phyloP scores from a whole-genome alignment of 2,329 filamentous ascomycete species.

The Mariannaea sp. region DNA sequence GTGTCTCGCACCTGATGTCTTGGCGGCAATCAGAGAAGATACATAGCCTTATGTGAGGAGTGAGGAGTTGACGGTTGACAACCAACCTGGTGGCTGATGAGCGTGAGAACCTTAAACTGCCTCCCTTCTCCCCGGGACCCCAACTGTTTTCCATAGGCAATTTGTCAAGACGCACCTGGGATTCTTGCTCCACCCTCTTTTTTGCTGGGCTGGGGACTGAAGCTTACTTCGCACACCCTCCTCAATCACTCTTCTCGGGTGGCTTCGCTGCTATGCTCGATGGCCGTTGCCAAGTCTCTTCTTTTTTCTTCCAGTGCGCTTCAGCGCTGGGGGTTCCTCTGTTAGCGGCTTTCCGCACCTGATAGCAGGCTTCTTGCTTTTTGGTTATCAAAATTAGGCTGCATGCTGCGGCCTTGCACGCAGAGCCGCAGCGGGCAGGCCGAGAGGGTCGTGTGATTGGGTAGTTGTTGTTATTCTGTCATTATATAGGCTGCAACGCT shows the following conservation, averaged over 20 bases:
- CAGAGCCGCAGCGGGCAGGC: slow-evolving; percentile 11
- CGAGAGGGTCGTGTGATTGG: slow-evolving; percentile 1
- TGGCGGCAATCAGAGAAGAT: too few relatives aligned
- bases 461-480: not conserved
- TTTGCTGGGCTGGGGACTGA: too few relatives aligned
- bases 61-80: slow-evolving; percentile 13
- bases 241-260: not conserved
- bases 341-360: not conserved
- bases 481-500: not conserved
- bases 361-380: slow-evolving; percentile 2
- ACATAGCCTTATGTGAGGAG: too few relatives aligned
- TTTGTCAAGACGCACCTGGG: not conserved
- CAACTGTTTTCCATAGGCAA: slow-evolving; percentile 6
- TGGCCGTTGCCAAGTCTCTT: slow-evolving; percentile 10
- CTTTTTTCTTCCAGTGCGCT: not conserved
- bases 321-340: not conserved
- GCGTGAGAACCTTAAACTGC: slow-evolving; percentile 40
- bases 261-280: not conserved
- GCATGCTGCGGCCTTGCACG: slow-evolving; percentile 3
- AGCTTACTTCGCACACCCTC: too few relatives aligned
- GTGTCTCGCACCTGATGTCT: too few relatives aligned
- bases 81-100: slow-evolving; percentile 32
- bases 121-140: slow-evolving; percentile 22
- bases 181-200: not conserved
- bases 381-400: not conserved